These are phyloP conservation scores for Colletotrichum tabaci DNA, from an alignment of 2,329 filamentous ascomycete genomes.

Conservation along the genomic window DNA sequence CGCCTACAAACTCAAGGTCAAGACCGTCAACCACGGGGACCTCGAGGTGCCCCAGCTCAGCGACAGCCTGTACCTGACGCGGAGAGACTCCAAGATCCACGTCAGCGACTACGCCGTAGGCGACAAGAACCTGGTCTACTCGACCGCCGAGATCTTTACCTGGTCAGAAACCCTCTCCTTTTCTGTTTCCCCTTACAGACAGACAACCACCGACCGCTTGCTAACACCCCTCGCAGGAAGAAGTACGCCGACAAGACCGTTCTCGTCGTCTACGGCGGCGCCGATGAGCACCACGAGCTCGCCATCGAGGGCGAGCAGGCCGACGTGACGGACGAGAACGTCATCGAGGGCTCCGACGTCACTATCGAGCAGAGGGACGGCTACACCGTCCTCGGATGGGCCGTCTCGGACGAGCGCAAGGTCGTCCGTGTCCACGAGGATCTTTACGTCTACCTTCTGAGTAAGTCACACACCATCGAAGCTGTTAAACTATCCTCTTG, in stretches of 20 bases:
- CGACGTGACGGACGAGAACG: slow-evolving; percentile 21
- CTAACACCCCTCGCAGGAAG: slow-evolving; percentile 55
- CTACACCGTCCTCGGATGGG: slow-evolving; percentile 41
- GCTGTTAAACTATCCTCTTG: background rate
- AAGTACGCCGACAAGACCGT: slow-evolving; percentile 70
- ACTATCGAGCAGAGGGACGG: slow-evolving; percentile 32
- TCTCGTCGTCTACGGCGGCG: slow-evolving; percentile 72
- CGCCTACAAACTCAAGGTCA: slow-evolving; percentile 72
- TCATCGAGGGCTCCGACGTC: slow-evolving; percentile 36
- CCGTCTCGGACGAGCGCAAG: slow-evolving; percentile 40
- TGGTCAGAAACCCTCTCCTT: slow-evolving; percentile 51
- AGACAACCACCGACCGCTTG: accelerated
- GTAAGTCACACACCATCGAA: slow-evolving; percentile 48
- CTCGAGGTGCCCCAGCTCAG: slow-evolving; percentile 70
- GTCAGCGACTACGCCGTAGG: slow-evolving; percentile 75
- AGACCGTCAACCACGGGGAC: slow-evolving; percentile 64
- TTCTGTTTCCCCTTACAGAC: too few species aligned
- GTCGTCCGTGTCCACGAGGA: slow-evolving; percentile 35
- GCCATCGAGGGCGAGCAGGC: slow-evolving; percentile 53
- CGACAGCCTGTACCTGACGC: slow-evolving; percentile 67
- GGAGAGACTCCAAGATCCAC: slow-evolving; percentile 74
- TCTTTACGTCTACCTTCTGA: slow-evolving; percentile 40
- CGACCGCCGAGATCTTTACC: slow-evolving; percentile 76
- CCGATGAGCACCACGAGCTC: slow-evolving; percentile 73
- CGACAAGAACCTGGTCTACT: slow-evolving; percentile 72